Evolutionary conservation across 495 filamentous ascomycete species (phyloP).

Genomic region (Usnea hakonensis): DNA sequence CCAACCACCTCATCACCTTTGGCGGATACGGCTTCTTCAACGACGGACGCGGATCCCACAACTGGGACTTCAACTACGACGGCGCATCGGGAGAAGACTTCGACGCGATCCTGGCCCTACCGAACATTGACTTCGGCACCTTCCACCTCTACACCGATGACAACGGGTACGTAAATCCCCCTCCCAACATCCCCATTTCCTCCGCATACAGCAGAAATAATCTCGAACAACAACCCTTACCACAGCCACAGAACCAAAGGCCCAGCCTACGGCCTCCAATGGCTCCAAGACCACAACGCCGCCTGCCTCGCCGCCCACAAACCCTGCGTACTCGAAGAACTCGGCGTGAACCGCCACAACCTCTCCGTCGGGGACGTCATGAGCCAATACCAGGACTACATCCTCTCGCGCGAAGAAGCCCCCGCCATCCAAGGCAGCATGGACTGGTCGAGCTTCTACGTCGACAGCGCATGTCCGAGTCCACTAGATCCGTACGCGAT

Average conservation of each 20-base stretch:
- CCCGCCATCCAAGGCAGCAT: background rate
- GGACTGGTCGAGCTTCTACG: background rate
- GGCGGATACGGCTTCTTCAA: conserved; percentile 41
- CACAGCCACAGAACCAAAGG: conserved; percentile 28
- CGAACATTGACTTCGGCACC: conserved; percentile 55
- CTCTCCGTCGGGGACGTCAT: background rate
- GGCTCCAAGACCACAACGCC: conserved; percentile 52
- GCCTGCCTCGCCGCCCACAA: conserved; percentile 49
- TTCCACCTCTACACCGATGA: conserved; percentile 55
- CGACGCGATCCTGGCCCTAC: conserved; percentile 27
- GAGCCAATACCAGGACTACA: background rate
- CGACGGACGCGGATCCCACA: background rate
- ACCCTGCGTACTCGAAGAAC: conserved; percentile 62
- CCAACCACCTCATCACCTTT: conserved; percentile 44
- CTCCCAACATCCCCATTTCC: background rate
- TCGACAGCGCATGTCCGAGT: background rate
- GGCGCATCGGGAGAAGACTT: conserved; percentile 15
- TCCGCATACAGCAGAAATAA: background rate
- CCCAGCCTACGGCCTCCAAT: conserved; percentile 41
- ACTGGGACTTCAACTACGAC: conserved; percentile 12
- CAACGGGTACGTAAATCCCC: background rate
- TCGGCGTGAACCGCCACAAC: conserved; percentile 42
- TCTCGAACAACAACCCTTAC: background rate
- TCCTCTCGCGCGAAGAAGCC: background rate
- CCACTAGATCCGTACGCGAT: background rate